Evolutionary conservation across 169 alveolate species (phyloP), one percentile per base, ranked within the genome.

Genomic region (Eimeria mitis): DNA sequence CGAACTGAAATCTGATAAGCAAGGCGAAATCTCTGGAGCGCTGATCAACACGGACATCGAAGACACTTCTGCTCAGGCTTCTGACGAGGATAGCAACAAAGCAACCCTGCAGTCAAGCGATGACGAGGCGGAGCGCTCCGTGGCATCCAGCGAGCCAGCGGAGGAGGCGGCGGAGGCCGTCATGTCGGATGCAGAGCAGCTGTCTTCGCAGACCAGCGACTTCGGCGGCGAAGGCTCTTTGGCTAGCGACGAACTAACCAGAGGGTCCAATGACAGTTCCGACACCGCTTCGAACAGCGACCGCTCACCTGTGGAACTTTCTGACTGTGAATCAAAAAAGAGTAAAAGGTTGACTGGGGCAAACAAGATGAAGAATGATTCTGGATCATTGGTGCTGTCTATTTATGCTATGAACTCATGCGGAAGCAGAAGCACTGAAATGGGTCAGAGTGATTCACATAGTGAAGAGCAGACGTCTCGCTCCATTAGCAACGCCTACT

Each of bases 1-100:
- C 2, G 61, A 56, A 37, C 52, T 19, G 56, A 37, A 84, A 40
- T 14, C 42, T 42, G 56, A 25, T 42, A 56, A 84, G 56, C 8
- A 5, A 16, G 21, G 40, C 37, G 21, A 34, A 31, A 1, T 78
- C 8, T 61, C 47, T 54, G 68, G 40, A 56, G 78, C 6, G 59
- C 61, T 75, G 28, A 16, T 49, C 83, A 65, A 31, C 37, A 87
- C 68, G 8, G 94, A 87, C 47, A 68, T 76, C 56, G 94, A 87
- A 34, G 83, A 87, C 83, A 87, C 94, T 14, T 65, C 94, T 44
- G 94, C 94, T 49, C 94, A 63, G 70, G 84, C 94, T 28, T 87
- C 83, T 47, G 87, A 54, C 70, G 89, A 75, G 13, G 76, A 68
- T 40, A n/a, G 83, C 73, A 37, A 63, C 81, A 90, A 78, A 23